Evolutionary conservation across 2,329 filamentous ascomycete genomes (phyloP), one percentile per base, ranked within the genome.

Genomic region (Ceratocystis cacaofunesta): DNA sequence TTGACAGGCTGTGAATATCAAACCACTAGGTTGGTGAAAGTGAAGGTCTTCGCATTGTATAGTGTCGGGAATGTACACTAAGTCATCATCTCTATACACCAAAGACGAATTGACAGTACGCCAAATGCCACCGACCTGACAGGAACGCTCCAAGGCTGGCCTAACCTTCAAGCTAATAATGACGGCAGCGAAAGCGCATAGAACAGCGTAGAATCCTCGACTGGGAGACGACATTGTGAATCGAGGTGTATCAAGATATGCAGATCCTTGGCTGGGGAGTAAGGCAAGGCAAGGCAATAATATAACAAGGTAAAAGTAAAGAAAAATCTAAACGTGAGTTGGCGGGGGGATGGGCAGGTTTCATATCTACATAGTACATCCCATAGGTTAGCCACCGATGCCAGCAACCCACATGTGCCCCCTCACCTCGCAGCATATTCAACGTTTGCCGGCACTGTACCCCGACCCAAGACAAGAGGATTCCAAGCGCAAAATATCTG

Each of bases 1-100:
- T 57, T 83, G 78, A 68, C 83, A 86, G 0, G 82, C 82, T 0
- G 81, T 78, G 69, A 84, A 86, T 0, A 86, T 71, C 6, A 77
- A 66, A 0, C 78, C 75, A 17, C 77, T 79, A 0, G 76, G 71
- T 1, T 70, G 70, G 68, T 85, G 78, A 65, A 82, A 77, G 69
- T 86, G 82, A 2, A 86, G 61, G 68, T 86, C 84, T 69, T 86
- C 84, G 70, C 83, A 85, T 17, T 82, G 76, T 2, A 75, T 71
- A 0, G 83, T 85, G 68, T 82, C 79, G 0, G 76, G 71, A 8
- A 86, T 80, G 8, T 70, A 68, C 5, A 76, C 69, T 0, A 81
- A 70, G 25, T 76, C 73, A 3, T 73, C 68, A 2, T 65, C 50
- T 5, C 69, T 61, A 3, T 66, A 32, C 4, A 72, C n/a, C 0